Evolutionary conservation across 2,329 filamentous ascomycete species (phyloP).

Genomic region (Teratosphaeria viscida): DNA sequence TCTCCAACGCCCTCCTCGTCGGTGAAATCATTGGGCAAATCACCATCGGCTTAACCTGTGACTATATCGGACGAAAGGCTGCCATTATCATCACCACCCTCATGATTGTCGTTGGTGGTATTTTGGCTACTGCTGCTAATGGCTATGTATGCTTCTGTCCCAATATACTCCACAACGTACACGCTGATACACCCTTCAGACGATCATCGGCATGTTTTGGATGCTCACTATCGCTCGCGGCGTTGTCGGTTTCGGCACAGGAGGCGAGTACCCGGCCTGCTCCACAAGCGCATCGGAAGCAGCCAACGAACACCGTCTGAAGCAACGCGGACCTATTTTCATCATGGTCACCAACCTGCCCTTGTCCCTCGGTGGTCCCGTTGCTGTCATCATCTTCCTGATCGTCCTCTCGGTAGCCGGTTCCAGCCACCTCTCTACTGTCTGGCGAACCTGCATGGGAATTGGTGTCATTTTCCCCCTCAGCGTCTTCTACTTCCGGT

Average conservation of each 20-base stretch:
- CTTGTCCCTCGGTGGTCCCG: slow-evolving; percentile 13
- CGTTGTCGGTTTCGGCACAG: slow-evolving; percentile 36
- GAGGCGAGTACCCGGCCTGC: slow-evolving; percentile 38
- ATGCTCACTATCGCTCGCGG: slow-evolving; percentile 43
- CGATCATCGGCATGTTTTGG: slow-evolving; percentile 35
- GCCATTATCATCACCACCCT: slow-evolving; percentile 37
- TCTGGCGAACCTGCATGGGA: slow-evolving; percentile 32
- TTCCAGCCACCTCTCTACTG: slow-evolving; percentile 29
- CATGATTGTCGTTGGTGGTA: slow-evolving; percentile 37
- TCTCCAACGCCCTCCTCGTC: slow-evolving; percentile 25
- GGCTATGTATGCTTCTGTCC: background rate
- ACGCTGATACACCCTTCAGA: background rate
- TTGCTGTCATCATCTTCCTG: slow-evolving; percentile 22
- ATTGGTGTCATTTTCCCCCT: slow-evolving; percentile 42
- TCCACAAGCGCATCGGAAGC: slow-evolving; percentile 39
- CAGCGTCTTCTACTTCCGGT: slow-evolving; percentile 42
- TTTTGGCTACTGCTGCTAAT: slow-evolving; percentile 30
- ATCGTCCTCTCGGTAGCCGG: slow-evolving; percentile 27
- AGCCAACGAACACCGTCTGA: slow-evolving; percentile 36
- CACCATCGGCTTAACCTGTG: slow-evolving; percentile 27
- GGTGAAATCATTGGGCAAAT: slow-evolving; percentile 31
- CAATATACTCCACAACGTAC: background rate
- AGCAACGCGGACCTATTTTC: slow-evolving; percentile 18
- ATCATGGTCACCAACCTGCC: slow-evolving; percentile 18
- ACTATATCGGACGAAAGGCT: slow-evolving; percentile 36